Evolutionary conservation across 176 grass and related monocot species (phyloP).

Genomic region (Zoysia pacifica): DNA sequence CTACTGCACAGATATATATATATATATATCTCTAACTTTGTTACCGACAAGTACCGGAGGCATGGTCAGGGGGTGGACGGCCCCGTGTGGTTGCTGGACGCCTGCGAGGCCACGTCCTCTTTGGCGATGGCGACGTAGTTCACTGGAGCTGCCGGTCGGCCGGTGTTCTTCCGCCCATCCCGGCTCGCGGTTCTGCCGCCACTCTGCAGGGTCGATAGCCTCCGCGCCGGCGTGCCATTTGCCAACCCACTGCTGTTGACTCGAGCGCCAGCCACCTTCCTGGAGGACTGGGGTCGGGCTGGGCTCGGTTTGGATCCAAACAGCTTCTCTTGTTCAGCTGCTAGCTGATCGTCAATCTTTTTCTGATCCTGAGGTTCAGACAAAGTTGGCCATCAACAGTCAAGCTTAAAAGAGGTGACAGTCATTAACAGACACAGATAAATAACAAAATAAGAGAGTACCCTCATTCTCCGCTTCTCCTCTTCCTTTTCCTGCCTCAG

Average conservation of each 20-base stretch:
- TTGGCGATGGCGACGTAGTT: constrained; percentile 79
- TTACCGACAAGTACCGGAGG: neutral
- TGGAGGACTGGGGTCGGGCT: constrained; percentile 51
- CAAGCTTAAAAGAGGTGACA: neutral
- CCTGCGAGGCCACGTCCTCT: constrained; percentile 57
- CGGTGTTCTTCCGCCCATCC: constrained; percentile 63
- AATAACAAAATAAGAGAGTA: constrained; percentile 2
- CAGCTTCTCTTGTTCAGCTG: constrained; percentile 67
- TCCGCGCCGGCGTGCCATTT: constrained; percentile 49
- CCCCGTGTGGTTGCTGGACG: constrained; percentile 43
- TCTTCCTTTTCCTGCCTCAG: constrained; percentile 81
- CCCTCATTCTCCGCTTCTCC: constrained; percentile 80
- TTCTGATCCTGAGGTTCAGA: constrained; percentile 71
- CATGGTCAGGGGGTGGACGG: constrained; percentile 38
- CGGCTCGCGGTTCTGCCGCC: constrained; percentile 50
- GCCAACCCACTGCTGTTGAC: constrained; percentile 27
- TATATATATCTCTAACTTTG: constrained; percentile 9
- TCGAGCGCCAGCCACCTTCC: constrained; percentile 59
- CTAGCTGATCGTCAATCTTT: constrained; percentile 75
- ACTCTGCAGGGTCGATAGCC: constrained; percentile 58
- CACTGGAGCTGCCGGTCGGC: constrained; percentile 55
- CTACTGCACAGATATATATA: constrained; percentile 48
- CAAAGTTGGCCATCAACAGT: neutral
- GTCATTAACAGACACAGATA: neutral
- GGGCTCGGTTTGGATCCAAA: constrained; percentile 68